Evolutionary conservation across 2,329 filamentous ascomycete species (phyloP).

Genomic region (Calonectria honghensis): DNA sequence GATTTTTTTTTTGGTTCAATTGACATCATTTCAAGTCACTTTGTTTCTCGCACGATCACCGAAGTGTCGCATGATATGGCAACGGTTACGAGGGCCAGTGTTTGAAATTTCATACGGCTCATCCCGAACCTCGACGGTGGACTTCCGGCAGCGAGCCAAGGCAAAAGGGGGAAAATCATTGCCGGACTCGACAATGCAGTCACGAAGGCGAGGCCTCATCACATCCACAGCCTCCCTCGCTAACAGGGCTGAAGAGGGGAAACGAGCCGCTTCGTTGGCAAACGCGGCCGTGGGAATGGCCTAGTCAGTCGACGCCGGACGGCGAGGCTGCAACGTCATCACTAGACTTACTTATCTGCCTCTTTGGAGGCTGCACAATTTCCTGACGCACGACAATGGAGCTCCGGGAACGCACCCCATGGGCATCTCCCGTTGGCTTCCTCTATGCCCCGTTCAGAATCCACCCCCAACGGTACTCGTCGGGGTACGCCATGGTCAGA

Average conservation of each 20-base stretch:
- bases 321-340: slow-evolving; percentile 34
- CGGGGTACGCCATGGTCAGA: not conserved
- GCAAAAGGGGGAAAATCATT: slow-evolving; percentile 9
- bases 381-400: slow-evolving; percentile 31
- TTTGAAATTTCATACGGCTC: not conserved
- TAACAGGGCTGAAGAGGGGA: slow-evolving; percentile 29
- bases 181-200: slow-evolving; percentile 23
- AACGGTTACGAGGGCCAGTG: not conserved
- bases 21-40: slow-evolving; percentile 28
- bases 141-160: not conserved
- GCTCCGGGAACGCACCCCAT: slow-evolving; percentile 23
- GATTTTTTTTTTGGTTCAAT: slow-evolving; percentile 39
- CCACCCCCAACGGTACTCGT: slow-evolving; percentile 36
- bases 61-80: slow-evolving; percentile 19
- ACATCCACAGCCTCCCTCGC: slow-evolving; percentile 28
- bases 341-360: slow-evolving; percentile 27
- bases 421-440: slow-evolving; percentile 29
- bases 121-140: slow-evolving; percentile 1
- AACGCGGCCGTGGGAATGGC: slow-evolving; percentile 24
- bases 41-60: not conserved
- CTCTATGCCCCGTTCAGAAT: slow-evolving; percentile 13
- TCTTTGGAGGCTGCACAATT: slow-evolving; percentile 23
- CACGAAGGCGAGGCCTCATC: slow-evolving; percentile 12
- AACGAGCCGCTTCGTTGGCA: slow-evolving; percentile 27
- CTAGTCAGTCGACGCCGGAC: slow-evolving; percentile 20